phyloP scores from a whole-genome alignment of 345 rosid species.

The Melaleuca quinquenervia region DNA sequence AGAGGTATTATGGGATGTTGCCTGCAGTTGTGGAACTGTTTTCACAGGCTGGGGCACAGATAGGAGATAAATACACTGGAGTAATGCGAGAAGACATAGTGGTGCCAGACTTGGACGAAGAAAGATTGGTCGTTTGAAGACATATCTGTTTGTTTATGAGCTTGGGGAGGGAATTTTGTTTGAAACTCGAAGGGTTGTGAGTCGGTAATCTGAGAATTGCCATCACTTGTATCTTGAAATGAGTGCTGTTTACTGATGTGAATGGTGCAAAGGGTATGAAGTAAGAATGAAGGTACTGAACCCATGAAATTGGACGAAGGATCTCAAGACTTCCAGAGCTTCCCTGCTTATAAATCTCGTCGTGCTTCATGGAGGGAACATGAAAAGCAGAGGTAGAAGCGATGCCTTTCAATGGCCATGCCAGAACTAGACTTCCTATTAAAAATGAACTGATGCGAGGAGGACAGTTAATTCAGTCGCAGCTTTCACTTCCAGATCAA shows the following conservation, averaged over 20 bases:
- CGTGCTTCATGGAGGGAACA: no score
- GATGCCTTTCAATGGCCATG: background rate
- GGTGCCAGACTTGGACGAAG: constrained; percentile 25
- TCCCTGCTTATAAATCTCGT: no score
- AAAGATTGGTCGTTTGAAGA: constrained; percentile 19
- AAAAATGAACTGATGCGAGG: background rate
- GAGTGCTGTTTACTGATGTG: background rate
- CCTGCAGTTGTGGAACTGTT: constrained; percentile 41
- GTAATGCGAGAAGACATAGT: constrained; percentile 30
- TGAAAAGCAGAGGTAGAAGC: no score
- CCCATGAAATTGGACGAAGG: no score
- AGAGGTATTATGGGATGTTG: constrained; percentile 37
- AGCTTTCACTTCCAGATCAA: background rate
- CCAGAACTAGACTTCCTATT: background rate
- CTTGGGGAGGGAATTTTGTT: background rate
- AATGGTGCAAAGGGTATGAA: background rate
- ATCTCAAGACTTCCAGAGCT: no score
- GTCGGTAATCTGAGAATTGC: background rate
- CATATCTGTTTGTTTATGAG: background rate
- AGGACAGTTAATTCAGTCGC: background rate
- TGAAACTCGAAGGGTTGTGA: background rate
- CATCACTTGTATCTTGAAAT: background rate
- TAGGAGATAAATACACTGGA: constrained; percentile 14
- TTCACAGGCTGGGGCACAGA: constrained; percentile 33
- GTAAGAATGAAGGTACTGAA: background rate